Evolutionary conservation across 805 yeast genomes (phyloP).

Genomic region (Candida germanica): DNA sequence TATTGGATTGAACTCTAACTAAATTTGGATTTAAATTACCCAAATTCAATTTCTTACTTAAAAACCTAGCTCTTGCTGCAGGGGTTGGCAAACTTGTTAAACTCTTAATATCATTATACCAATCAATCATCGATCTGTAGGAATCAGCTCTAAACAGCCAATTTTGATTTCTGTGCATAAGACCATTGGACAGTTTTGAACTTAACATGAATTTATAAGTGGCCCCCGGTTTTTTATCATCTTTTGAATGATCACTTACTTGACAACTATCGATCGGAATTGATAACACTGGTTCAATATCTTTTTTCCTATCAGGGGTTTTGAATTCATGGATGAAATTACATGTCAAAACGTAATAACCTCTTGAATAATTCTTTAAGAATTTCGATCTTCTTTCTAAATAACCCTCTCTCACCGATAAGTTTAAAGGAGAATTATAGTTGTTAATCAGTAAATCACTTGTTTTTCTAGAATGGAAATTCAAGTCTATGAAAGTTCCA

Average conservation of each 20-base stretch:
- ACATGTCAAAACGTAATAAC: slow-evolving; percentile 89
- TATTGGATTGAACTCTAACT: slow-evolving; percentile 10
- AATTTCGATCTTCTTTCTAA: slow-evolving; percentile 89
- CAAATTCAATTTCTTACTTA: slow-evolving; percentile 22
- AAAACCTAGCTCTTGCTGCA: slow-evolving; percentile 48
- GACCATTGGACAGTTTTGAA: slow-evolving; percentile 67
- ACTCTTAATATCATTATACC: slow-evolving; percentile 77
- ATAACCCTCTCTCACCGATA: slow-evolving; percentile 65
- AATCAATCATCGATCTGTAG: slow-evolving; percentile 71
- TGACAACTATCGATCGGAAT: slow-evolving; percentile 74
- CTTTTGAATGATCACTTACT: slow-evolving; percentile 77
- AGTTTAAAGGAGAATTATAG: slow-evolving; percentile 66
- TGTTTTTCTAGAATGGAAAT: slow-evolving; percentile 34
- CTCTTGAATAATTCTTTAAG: slow-evolving; percentile 84
- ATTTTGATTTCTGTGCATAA: slow-evolving; percentile 78
- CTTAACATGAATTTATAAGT: slow-evolving; percentile 75
- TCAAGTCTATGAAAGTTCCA: slow-evolving; percentile 40
- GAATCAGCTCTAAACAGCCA: slow-evolving; percentile 94
- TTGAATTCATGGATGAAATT: slow-evolving; percentile 88
- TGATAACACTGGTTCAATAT: slow-evolving; percentile 80
- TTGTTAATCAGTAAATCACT: slow-evolving; percentile 61
- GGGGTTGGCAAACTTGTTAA: slow-evolving; percentile 65
- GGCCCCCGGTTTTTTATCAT: slow-evolving; percentile 55
- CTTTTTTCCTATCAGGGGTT: slow-evolving; percentile 74
- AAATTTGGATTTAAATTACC: slow-evolving; percentile 14